Evolutionary conservation across 202 grass and related monocot genomes (phyloP).

Genomic region (Musa balbisiana): DNA sequence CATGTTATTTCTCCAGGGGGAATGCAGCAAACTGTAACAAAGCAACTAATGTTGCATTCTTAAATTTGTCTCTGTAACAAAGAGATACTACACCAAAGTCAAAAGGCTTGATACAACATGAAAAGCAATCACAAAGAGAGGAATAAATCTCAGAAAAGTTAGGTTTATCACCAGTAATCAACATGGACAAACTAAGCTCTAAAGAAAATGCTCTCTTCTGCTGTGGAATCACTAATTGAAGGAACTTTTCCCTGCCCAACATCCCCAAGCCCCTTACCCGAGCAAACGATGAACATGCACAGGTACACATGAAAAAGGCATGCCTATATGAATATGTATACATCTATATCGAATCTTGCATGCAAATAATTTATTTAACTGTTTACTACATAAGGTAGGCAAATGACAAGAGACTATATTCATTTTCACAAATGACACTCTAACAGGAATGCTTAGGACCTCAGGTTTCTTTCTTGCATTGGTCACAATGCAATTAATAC

Average conservation of each 20-base stretch:
- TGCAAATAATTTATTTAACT: not conserved
- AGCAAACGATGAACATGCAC: not conserved
- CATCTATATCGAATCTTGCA: not conserved
- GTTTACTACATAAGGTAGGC: not conserved
- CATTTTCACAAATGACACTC: not conserved
- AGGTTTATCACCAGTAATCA: too few relatives aligned
- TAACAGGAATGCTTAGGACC: not conserved
- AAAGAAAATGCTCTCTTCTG: too few relatives aligned
- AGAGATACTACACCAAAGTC: too few relatives aligned
- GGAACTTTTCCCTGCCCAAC: not conserved
- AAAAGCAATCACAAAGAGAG: too few relatives aligned
- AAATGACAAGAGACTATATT: not conserved
- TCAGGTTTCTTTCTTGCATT: not conserved
- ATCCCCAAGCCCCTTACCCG: not conserved
- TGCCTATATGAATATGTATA: not conserved
- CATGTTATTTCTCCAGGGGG: too few relatives aligned
- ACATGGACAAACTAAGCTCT: too few relatives aligned
- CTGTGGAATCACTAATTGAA: too few relatives aligned
- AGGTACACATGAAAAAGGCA: not conserved
- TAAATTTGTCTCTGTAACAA: too few relatives aligned
- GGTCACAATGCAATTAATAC: conserved; percentile 23
- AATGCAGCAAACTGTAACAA: too few relatives aligned
- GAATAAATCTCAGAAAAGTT: too few relatives aligned
- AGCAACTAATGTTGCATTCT: too few relatives aligned
- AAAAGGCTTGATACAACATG: too few relatives aligned